Percentiles rank a stretch among this genome's conserved stretches.
Evolutionary conservation across 192 early-diverging fungal genomes (phyloP).

Genomic region (Phycomyces blakesleeanus): DNA sequence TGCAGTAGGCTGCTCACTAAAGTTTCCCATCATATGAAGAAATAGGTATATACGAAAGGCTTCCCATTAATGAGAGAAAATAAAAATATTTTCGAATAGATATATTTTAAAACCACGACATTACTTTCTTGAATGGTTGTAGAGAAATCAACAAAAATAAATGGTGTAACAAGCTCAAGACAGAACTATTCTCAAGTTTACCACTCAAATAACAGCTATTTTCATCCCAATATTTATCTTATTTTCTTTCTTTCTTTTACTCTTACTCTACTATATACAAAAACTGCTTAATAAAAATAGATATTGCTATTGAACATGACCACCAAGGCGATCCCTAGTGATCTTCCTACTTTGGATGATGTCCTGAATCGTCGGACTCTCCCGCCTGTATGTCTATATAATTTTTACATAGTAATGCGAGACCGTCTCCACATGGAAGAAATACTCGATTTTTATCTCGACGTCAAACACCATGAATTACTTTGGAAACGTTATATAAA

Average conservation of each 20-base stretch:
- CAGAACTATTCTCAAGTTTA: too few species aligned
- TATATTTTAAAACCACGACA: too few species aligned
- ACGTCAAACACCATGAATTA: slow-evolving; percentile 69
- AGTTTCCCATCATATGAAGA: too few species aligned
- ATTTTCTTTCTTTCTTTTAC: background rate
- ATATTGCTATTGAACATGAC: background rate
- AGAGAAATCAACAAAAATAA: too few species aligned
- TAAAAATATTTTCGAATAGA: too few species aligned
- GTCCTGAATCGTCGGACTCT: slow-evolving; percentile 61
- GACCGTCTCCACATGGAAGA: slow-evolving; percentile 61
- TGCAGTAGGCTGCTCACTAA: too few species aligned
- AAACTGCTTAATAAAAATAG: background rate
- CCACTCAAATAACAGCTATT: too few species aligned
- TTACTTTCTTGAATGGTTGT: too few species aligned
- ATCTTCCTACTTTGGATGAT: slow-evolving; percentile 67
- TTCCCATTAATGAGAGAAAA: too few species aligned
- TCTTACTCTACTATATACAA: background rate
- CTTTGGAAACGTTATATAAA: slow-evolving; percentile 56
- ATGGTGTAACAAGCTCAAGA: too few species aligned
- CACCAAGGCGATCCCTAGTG: background rate
- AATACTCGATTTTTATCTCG: slow-evolving; percentile 75
- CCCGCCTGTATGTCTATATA: slow-evolving; percentile 73
- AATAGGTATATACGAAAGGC: too few species aligned
- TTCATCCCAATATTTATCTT: too few species aligned
- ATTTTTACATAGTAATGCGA: slow-evolving; percentile 73